Percentiles rank a stretch among this genome's conserved stretches.
Evolutionary conservation across 768 basidiomycete genomes (phyloP).

Genomic region (Hemileccinum impolitum): DNA sequence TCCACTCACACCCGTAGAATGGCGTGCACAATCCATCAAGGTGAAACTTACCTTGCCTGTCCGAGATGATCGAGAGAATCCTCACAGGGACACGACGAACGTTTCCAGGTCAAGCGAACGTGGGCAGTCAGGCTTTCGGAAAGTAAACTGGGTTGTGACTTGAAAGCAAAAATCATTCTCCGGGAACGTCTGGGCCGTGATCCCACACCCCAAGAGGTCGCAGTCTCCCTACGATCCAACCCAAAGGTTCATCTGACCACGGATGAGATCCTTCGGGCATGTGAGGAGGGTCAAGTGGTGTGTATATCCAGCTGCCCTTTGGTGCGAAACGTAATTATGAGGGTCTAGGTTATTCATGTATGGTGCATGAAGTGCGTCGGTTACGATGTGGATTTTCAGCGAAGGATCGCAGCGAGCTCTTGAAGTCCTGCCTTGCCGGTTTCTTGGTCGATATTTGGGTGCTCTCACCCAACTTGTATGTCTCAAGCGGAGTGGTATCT

Average conservation of each 20-base stretch:
- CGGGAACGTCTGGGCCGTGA: slow-evolving; percentile 5
- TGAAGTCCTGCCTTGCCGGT: neutral
- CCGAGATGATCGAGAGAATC: neutral
- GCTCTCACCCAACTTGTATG: too few species aligned
- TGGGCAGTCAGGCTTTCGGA: slow-evolving; percentile 3
- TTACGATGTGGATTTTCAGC: slow-evolving; percentile 13
- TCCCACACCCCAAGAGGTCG: slow-evolving; percentile 9
- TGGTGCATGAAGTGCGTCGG: slow-evolving; percentile 11
- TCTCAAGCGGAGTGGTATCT: too few species aligned
- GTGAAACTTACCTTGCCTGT: neutral
- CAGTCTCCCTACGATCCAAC: neutral
- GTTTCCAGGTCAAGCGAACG: slow-evolving; percentile 10
- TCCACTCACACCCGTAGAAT: slow-evolving; percentile 3
- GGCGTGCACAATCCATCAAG: slow-evolving; percentile 3
- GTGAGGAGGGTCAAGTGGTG: slow-evolving; percentile 3
- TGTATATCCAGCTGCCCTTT: neutral
- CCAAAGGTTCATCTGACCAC: neutral
- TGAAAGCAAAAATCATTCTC: slow-evolving; percentile 10
- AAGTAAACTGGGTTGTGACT: neutral
- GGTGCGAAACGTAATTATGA: neutral
- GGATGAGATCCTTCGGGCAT: slow-evolving; percentile 7
- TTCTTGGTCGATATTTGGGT: too few species aligned
- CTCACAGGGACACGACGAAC: neutral
- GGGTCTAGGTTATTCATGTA: slow-evolving; percentile 1
- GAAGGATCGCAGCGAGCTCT: slow-evolving; percentile 2